Evolutionary conservation across 169 alveolate genomes (phyloP), one percentile per base, ranked within the genome.

Genomic region (Toxoplasma gondii): DNA sequence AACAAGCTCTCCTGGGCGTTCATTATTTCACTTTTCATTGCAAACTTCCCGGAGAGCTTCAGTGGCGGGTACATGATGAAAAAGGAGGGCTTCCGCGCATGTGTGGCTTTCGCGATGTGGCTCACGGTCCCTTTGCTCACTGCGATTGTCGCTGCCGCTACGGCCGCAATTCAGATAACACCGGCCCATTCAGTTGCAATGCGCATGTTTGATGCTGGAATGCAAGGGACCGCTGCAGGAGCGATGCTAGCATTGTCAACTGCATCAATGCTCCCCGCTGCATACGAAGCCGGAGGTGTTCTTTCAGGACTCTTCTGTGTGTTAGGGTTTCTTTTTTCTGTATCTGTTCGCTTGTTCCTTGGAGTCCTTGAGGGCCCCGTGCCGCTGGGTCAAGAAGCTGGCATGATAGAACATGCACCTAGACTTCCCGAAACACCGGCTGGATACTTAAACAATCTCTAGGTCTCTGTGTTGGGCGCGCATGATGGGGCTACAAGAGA

Each of bases 161-260:
- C 90, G 41, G 90, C 67, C 10, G 67, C 67, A 5, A 39, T 82
- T 29, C 87, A 78, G 45, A 24, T 78, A 7, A 82, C 90, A 10
- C 90, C 90, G 5, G 54, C 90, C 19, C 90, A 82, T 36, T 82
- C 90, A 12, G 54, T 43, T 0, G 34, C 67, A 12, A 27, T 82
- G 70, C 54, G 90, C 58, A 39, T 82, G 69, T 41, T 82, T 82
- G 90, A 82, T 41, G 90, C 90, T 17, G 90, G 69, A 24, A 82
- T 82, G 54, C 90, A 82, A n/a, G 90, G 90, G 27, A 82, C 67
- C 24, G 90, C 90, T 82, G 90, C 90, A 10, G 90, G 90, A 2
- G 90, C 90, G 70, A 82, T 82, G 90, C 36, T 82, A n/a, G 90
- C 90, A 31, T n/a, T 82, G 39, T 39, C 90, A 39, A 82, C 90